Percentiles rank a stretch among this genome's conserved stretches.
phyloP scores from a whole-genome alignment of 169 alveolate genomes.

The Plasmodium coatneyi region DNA sequence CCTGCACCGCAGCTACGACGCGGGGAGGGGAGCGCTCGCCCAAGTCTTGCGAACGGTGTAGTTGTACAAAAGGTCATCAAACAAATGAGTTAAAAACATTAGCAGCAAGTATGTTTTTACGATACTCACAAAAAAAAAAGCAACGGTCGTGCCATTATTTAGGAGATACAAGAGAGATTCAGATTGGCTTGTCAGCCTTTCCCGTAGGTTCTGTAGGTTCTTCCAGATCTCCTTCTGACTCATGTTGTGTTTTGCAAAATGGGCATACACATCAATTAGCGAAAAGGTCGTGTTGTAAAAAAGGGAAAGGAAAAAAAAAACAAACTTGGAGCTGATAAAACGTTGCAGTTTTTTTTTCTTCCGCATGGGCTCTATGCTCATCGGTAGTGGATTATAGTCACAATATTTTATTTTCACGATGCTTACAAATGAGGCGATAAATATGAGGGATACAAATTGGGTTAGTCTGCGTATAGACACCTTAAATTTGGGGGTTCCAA shows the following conservation, averaged over 20 bases:
- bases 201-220: slow-evolving; percentile 11
- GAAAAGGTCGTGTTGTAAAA: slow-evolving; percentile 31
- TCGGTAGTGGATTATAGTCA: neutral
- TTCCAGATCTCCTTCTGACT: slow-evolving; percentile 2
- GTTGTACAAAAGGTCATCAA: slow-evolving; percentile 53
- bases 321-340: slow-evolving; percentile 20
- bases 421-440: slow-evolving; percentile 5
- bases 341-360: neutral
- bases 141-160: slow-evolving; percentile 12
- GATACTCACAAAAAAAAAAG: slow-evolving; percentile 29
- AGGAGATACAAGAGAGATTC: slow-evolving; percentile 14
- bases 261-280: slow-evolving; percentile 4
- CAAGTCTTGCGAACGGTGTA: neutral
- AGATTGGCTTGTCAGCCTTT: slow-evolving; percentile 18
- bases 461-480: neutral
- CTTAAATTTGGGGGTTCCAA: neutral
- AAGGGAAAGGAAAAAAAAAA: slow-evolving; percentile 44
- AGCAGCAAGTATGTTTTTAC: slow-evolving; percentile 29
- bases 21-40: neutral
- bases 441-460: slow-evolving; percentile 18
- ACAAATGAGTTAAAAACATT: slow-evolving; percentile 52
- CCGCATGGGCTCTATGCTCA: neutral
- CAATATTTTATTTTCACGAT: slow-evolving; percentile 27
- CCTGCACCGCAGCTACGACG: neutral
- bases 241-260: slow-evolving; percentile 21